Evolutionary conservation across 257 asterid genomes (phyloP), one percentile per base, ranked within the genome.

Genomic region (Solanum sitiens): DNA sequence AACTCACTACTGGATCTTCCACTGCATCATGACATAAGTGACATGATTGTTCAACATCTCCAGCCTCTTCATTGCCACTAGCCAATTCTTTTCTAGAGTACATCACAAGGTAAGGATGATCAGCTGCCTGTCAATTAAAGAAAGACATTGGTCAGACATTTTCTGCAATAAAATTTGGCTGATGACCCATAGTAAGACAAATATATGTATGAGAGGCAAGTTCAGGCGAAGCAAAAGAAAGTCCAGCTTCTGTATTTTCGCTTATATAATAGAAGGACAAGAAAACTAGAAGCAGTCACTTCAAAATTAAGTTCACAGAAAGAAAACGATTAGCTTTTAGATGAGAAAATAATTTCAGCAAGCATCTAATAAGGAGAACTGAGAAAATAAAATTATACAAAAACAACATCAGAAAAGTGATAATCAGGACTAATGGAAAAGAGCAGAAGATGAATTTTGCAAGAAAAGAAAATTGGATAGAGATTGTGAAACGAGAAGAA

Each of bases 61-160:
- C 68, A 85, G 89, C 89, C 53, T 89, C 94, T 88, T 86, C 91
- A 84, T 87, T 88, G 83, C 90, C 94, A 91, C 86, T 92, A 85
- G 89, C 92, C 91, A 89, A 88, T 86, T 96, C 75, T 79, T 93
- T 86, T 80, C 83, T 91, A 83, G 98, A 94, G 93, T 80, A 86
- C 77, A 12, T 27, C 33, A 77, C 98, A 83, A 95, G 98, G 93
- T 94, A 95, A 86, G 96, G 98, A 90, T 95, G 99, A 89, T 95
- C 97, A 87, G 95, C 96, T 88, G 98, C 99, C 98, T 96, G 93
- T 83, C 45, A 65, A 21, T 59, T 35, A 39, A 11, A 75, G 56
- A 21, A 74, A 13, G 35, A 75, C 7, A 75, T 75, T 75, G 12
- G 56, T 75, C 83, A 30, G 76, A 70, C 75, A 70, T 70, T 30